Conservation (phyloP, 2,329 filamentous ascomycete genomes). For the Colletotrichum sp. region DNA sequence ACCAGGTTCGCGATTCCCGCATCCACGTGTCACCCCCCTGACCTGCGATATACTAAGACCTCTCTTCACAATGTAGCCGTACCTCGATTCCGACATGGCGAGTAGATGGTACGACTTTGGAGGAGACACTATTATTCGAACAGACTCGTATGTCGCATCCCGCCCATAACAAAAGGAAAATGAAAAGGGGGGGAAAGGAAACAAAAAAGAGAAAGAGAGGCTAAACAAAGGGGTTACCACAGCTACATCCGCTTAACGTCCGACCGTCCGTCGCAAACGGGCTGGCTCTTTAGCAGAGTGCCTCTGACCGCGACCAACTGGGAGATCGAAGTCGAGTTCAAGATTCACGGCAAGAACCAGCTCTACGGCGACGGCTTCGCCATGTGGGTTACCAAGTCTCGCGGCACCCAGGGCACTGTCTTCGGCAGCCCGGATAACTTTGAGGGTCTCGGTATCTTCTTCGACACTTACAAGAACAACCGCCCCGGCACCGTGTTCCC, state of each 20-base stretch:
- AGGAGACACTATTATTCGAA: slow-evolving; percentile 85
- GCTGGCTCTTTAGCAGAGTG: slow-evolving; percentile 93
- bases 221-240: slow-evolving; percentile 25
- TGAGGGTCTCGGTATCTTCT: slow-evolving; percentile 92
- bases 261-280: slow-evolving; percentile 87
- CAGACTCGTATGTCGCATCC: slow-evolving; percentile 62
- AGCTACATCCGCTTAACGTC: slow-evolving; percentile 93
- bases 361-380: slow-evolving; percentile 97
- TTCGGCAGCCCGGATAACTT: slow-evolving; percentile 90
- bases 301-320: slow-evolving; percentile 97
- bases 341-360: slow-evolving; percentile 86
- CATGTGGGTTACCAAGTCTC: slow-evolving; percentile 97
- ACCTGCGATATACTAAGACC: slow-evolving; percentile 6
- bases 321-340: slow-evolving; percentile 97
- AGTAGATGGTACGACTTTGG: slow-evolving; percentile 99
- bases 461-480: slow-evolving; percentile 99
- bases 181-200: background rate
- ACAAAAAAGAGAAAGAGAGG: background rate
- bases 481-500: slow-evolving; percentile 94
- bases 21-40: background rate
- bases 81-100: slow-evolving; percentile 97
- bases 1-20: slow-evolving; percentile 57
- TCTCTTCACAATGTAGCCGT: slow-evolving; percentile 66
- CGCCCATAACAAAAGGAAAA: background rate
- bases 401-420: slow-evolving; percentile 78